A percentile compares a stretch with the other conserved stretches of the same genome.
Evolutionary conservation across 768 basidiomycete species (phyloP).

Genomic region (Naematelia aurantialba): DNA sequence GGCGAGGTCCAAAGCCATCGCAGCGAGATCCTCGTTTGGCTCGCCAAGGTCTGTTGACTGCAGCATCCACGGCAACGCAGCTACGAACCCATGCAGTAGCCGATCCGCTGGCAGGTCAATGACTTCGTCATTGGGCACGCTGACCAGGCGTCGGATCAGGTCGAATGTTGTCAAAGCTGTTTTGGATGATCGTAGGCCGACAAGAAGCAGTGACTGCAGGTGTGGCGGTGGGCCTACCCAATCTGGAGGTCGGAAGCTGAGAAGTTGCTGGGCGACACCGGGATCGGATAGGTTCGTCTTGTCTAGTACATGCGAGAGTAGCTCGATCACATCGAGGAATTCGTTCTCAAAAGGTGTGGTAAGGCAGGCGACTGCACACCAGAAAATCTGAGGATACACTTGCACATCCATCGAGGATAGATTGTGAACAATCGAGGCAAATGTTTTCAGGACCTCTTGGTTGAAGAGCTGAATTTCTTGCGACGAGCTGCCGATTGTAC

Average conservation of each 20-base stretch:
- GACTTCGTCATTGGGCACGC: conserved; percentile 61
- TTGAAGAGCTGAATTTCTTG: conserved; percentile 76
- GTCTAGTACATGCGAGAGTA: conserved; percentile 64
- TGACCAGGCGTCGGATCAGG: conserved; percentile 63
- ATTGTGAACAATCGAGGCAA: conserved; percentile 60
- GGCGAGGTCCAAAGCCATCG: conserved; percentile 70
- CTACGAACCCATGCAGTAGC: conserved; percentile 55
- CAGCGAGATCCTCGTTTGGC: conserved; percentile 60
- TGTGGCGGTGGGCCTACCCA: conserved; percentile 64
- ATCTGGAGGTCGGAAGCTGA: conserved; percentile 64
- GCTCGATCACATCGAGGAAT: conserved; percentile 63
- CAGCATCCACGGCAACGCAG: conserved; percentile 82
- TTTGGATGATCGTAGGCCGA: conserved; percentile 72
- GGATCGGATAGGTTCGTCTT: conserved; percentile 70
- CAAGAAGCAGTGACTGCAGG: conserved; percentile 68
- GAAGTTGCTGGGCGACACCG: conserved; percentile 63
- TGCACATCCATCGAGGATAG: conserved; percentile 60
- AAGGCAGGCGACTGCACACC: conserved; percentile 76
- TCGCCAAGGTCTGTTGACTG: conserved; percentile 67
- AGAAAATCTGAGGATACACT: conserved; percentile 71
- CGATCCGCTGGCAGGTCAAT: conserved; percentile 58
- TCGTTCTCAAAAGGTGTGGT: conserved; percentile 78
- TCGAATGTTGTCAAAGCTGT: conserved; percentile 67
- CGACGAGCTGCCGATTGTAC: conserved; percentile 73
- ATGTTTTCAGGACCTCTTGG: conserved; percentile 69